Evolutionary conservation across 495 filamentous ascomycete species (phyloP), one percentile per base, ranked within the genome.

Genomic region (Xeromyces bisporus): DNA sequence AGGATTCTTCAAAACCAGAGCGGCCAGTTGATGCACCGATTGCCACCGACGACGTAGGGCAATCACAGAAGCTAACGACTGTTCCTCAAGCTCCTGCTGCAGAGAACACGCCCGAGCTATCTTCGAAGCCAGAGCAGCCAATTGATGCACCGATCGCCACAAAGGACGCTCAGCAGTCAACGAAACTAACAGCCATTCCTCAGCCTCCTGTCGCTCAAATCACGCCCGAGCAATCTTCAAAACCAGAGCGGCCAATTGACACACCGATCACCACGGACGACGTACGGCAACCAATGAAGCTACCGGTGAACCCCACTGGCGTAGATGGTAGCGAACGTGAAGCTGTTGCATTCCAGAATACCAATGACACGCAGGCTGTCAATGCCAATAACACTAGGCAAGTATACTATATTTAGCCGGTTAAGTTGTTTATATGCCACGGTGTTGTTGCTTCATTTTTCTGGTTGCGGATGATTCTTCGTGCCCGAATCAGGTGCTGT

Each of bases 11-110:
- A 4, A 7, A 23, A 15, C 6, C 23, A 7, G 37, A 42, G n/a
- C 23, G 23, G 26, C n/a, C 33, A 8, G 15, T 6, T 11, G 27
- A 35, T 8, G 16, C 23, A 2, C 13, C 35, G 15, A 12, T 25
- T 18, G 16, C 29, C 7, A 32, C 20, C 26, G 33, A 18, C 16
- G 13, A 36, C 13, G n/a, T n/a, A n/a, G n/a, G n/a, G n/a, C n/a
- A n/a, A n/a, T n/a, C n/a, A n/a, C n/a, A n/a, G n/a, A n/a, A n/a
- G n/a, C n/a, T n/a, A n/a, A n/a, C n/a, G n/a, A n/a, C n/a, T n/a
- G 51, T 51, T 20, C 50, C 55, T 10, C 42, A 39, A 15, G 36
- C 38, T 20, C 35, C 43, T 7, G 26, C 23, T 8, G 29, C 11
- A 3, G 11, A 27, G 6, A 23, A 34, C 29, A 26, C 25, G 15